Evolutionary conservation across 441 rosid genomes (phyloP).

Genomic region (Macaranga tanarius): DNA sequence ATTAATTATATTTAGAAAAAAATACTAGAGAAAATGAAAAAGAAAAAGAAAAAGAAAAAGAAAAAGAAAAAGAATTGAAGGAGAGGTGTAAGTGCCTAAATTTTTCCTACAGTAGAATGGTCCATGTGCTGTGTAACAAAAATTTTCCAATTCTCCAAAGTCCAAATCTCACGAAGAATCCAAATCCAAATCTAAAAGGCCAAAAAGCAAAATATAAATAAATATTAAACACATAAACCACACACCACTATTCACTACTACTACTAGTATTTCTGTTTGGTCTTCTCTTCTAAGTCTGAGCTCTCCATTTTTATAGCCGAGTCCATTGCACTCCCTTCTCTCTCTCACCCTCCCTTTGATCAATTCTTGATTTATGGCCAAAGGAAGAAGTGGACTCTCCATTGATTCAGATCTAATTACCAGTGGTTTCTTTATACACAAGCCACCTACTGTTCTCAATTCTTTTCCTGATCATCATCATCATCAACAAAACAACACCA

Average conservation of each 20-base stretch:
- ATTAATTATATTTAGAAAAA: no score
- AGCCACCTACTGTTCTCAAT: conserved; percentile 36
- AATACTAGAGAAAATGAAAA: no score
- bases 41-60: no score
- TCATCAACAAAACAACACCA: background rate
- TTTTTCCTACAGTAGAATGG: no score
- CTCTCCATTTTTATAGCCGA: conserved; percentile 55
- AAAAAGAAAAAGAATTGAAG: no score
- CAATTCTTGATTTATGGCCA: conserved; percentile 45
- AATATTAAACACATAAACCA: background rate
- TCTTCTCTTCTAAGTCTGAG: conserved; percentile 43
- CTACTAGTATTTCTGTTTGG: conserved; percentile 27
- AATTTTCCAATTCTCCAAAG: no score
- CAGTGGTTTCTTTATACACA: conserved; percentile 30
- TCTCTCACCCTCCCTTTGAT: conserved; percentile 21
- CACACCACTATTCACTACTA: background rate
- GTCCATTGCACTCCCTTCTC: conserved; percentile 52
- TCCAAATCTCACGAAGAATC: no score
- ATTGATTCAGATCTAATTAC: conserved; percentile 50
- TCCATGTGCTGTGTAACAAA: no score
- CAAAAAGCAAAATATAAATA: background rate
- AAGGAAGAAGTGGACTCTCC: conserved; percentile 44
- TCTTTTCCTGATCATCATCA: conserved; percentile 35
- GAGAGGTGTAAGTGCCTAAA: no score
- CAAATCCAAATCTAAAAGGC: background rate